phyloP scores from a whole-genome alignment of 805 yeast genomes.

The Kregervanrija delftensis region DNA sequence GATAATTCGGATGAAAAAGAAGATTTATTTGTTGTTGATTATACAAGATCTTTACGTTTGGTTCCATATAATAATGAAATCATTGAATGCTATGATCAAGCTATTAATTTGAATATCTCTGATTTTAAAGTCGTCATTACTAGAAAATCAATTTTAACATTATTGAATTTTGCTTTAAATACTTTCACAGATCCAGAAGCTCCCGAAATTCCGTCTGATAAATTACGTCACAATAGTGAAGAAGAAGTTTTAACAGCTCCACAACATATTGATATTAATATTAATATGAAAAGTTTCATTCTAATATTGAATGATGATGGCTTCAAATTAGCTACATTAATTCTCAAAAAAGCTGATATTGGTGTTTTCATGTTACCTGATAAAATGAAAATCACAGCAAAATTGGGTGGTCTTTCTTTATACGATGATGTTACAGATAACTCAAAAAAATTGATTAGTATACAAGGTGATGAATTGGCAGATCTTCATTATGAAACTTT shows the following conservation, averaged over 20 bases:
- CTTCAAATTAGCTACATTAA: conserved; percentile 69
- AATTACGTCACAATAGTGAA: conserved; percentile 59
- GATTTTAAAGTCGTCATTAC: conserved; percentile 71
- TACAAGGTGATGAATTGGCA: conserved; percentile 73
- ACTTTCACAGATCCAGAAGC: conserved; percentile 85
- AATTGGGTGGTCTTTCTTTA: conserved; percentile 70
- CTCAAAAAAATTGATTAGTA: conserved; percentile 60
- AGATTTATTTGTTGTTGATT: conserved; percentile 53
- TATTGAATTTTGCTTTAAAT: conserved; percentile 73
- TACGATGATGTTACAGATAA: conserved; percentile 66
- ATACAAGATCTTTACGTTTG: conserved; percentile 51
- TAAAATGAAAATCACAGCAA: conserved; percentile 63
- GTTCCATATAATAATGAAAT: conserved; percentile 46
- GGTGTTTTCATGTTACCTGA: conserved; percentile 65
- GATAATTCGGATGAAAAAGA: conserved; percentile 29
- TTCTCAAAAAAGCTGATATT: conserved; percentile 67
- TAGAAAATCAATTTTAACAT: conserved; percentile 68
- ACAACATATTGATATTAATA: conserved; percentile 62
- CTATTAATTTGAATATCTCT: conserved; percentile 63
- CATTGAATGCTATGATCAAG: conserved; percentile 73
- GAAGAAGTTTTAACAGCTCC: conserved; percentile 54
- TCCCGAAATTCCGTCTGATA: conserved; percentile 62
- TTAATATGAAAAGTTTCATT: conserved; percentile 67
- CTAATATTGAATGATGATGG: conserved; percentile 79
- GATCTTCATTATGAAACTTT: conserved; percentile 81